Evolutionary conservation across 345 rosid genomes (phyloP), one percentile per base, ranked within the genome.

Genomic region (Moringa oleifera): DNA sequence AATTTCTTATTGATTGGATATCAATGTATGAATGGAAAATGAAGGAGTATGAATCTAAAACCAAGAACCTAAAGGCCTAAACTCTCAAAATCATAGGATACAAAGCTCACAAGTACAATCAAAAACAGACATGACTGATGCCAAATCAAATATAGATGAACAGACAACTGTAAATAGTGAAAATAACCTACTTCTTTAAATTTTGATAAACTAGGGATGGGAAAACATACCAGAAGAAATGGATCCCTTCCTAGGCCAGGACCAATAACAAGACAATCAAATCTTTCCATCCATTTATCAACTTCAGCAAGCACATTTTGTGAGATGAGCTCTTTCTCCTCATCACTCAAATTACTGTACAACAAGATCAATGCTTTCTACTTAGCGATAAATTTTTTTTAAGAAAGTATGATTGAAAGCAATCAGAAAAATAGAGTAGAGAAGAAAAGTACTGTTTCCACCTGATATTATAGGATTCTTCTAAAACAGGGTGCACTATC

Each of bases 171-270:
- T 7, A 4, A 7, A 15, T 15, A 1, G 12, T 15, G 1, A 9
- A 41, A 41, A 41, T 7, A 41, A 15, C 47, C 33, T 28, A 28
- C 3, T 31, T 20, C 4, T 28, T 47, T 28, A 41, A 49, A 47
- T 25, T 18, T 25, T n/a, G 50, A 63, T 12, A 55, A 53, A 62
- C 49, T 28, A 24, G 24, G 21, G 16, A 11, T 18, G 68, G 61
- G 25, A 76, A 67, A 36, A 25, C 70, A 28, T 54, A 93, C 97
- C 82, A 90, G 79, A 47, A 94, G 90, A 72, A 82, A 94, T 1
- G 93, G 87, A 63, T 94, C 97, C 74, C 97, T 86, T 71, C 99
- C 99, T 62, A 94, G 92, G 63, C 99, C 99, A 61, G 99, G 99
- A 61, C 99, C 99, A 67, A 88, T 80, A 0, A 90, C 91, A 70